Base-by-base conservation (phyloP, 1,139 yeast genomes). In the Scheffersomyces stambukii region DNA sequence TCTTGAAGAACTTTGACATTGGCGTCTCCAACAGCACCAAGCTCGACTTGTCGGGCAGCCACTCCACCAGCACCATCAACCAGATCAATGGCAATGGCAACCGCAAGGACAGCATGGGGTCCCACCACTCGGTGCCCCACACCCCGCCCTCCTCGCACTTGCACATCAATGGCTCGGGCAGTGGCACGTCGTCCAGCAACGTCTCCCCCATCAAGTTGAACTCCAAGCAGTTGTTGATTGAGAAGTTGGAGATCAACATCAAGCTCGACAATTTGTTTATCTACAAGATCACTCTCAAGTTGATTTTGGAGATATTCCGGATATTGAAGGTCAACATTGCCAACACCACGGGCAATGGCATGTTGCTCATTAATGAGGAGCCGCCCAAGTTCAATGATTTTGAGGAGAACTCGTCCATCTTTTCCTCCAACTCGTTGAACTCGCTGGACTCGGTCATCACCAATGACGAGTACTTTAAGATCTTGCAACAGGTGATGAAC, bases 231-330 rank as follows among this genome's bases (percentile, higher is more conserved):
- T 50, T 67, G 28, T 51, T 64, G 26, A 65, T 67, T 21, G 74
- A 67, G 38, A 67, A 66, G 43, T 46, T 67, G 28, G 74, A 67
- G 36, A 64, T 67, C 27, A 67, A 66, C 36, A 66, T 67, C 28
- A 47, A 54, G 16, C 50, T 67, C 30, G 74, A 67, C 38, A 53
- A 52, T 16, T 43, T 66, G 24, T 67, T 67, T 41, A 63, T 63
- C 6, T 63, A 54, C 45, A 64, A 63, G 40, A 57, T 58, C 21
- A 47, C 60, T 28, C 43, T 66, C 23, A 51, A 56, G 37, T 40
- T 66, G 27, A 37, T 65, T 8, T 33, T 54, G n/a, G 43, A 46
- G 30, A 53, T 66, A 17, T 59, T 56, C 28, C 44, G 42, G 7
- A 53, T 53, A 7, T 34, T 57, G 12, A 45, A 43, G 27, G 27